Base-by-base conservation (phyloP, 2,329 filamentous ascomycete species). In the Fusarium coffeatum region DNA sequence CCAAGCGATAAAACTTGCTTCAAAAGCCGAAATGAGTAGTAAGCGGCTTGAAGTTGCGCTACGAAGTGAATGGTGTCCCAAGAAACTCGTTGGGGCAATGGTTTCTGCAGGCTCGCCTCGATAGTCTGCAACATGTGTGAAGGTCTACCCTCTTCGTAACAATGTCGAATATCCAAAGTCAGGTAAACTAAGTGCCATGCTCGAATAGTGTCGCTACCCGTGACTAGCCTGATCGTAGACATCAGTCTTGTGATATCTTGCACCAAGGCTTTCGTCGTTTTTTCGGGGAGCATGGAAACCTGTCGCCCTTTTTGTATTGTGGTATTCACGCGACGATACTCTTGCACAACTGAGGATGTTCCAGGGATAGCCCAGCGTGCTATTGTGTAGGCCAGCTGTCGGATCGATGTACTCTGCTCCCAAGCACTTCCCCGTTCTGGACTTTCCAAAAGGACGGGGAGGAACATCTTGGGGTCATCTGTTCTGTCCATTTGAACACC, bases 31-130 rank as follows among this genome's bases (percentile, higher is more conserved):
- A 92, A 74, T 1, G 89, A 91, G 73, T 92, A 92, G 8, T 88
- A 77, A 1, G 84, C 82, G 7, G 87, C 87, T 56, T 90, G 87
- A 0, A 89, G 77, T 67, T 90, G 87, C 1, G 89, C 89, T 11
- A 84, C 76, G 49, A 91, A 82, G 72, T 93, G 90, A 45, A 91
- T 78, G 20, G 85, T 80, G 12, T 85, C 81, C 91, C 90, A 92
- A 3, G 69, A 77, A 49, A 72, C 27, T 46, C 62, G 56, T 10
- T 50, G 56, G 4, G 49, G 51, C 8, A 42, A 30, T 13, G 51
- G 20, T 9, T 37, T 22, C 18, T 57, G 32, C 8, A 53, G 46
- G 18, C 45, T 55, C 13, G 59, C 50, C 50, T 75, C 69, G 15
- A 80, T 59, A 15, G 67, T 71, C 27, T 67, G 58, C 20, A 78